Evolutionary conservation across 2,329 filamentous ascomycete species (phyloP), one percentile per base, ranked within the genome.

Genomic region (Simplicillium aogashimaense): DNA sequence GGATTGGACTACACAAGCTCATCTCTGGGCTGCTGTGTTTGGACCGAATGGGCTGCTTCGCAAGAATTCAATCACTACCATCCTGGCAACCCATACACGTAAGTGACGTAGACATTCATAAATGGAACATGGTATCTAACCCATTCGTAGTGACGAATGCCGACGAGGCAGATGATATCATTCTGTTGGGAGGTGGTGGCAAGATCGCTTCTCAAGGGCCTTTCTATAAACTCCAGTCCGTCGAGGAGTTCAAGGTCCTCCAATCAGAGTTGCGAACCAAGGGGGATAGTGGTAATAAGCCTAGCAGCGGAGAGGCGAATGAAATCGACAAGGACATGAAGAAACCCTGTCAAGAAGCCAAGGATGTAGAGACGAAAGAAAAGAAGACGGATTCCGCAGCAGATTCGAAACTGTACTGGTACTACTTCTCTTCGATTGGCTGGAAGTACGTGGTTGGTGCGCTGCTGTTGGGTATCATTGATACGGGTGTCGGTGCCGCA

Each of bases 21-120:
- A 57, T 9, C 57, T 66, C 2, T 60, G 64, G 33, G 44, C 51
- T 1, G 49, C 50, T 3, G 55, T 66, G 0, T 63, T 67, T 38
- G 54, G 56, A 1, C n/a, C 30, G 3, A 46, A 48, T n/a, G 60
- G 62, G 0, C 37, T 66, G 8, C 39, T 59, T 12, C 46, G 41
- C 15, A 45, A 41, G 10, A 39, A 49, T 10, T 37, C 44, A 3
- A 39, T 43, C 3, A 56, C 57, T 0, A 45, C 56, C 2, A 44
- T 60, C 4, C 40, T 57, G 20, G 47, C 53, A 3, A 58, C 56
- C 9, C 56, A 54, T 36, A 54, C 57, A 1, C 47, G 57, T 54
- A 49, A 46, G 45, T 13, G 39, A 51, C 6, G 54, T 52, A 11
- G 29, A 55, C 3, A 38, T 42, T 2, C 20, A 25, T 9, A 9